phyloP scores from a whole-genome alignment of 768 basidiomycete species.

The Amanita rimosa region DNA sequence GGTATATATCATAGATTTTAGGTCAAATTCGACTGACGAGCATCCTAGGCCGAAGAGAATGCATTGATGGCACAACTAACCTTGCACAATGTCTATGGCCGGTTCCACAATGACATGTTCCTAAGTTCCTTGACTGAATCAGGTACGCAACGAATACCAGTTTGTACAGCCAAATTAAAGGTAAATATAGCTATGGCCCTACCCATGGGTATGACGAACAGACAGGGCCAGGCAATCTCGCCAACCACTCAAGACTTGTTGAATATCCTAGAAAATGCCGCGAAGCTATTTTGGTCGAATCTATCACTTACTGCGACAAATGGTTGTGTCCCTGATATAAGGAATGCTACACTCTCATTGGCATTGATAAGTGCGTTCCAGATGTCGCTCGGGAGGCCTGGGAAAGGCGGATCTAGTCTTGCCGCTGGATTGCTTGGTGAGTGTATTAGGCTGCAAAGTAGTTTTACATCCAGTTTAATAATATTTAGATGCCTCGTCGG shows the following conservation, averaged over 20 bases:
- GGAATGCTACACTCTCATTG: constrained; percentile 64
- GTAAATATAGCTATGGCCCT: constrained; percentile 58
- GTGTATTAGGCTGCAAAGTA: constrained; percentile 9
- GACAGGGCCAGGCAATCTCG: constrained; percentile 23
- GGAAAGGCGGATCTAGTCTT: constrained; percentile 34
- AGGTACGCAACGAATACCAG: constrained; percentile 35
- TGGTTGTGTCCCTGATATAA: constrained; percentile 60
- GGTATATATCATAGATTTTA: constrained; percentile 21
- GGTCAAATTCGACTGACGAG: not conserved
- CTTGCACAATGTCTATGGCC: constrained; percentile 64
- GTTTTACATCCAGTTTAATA: not conserved
- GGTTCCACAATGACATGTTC: constrained; percentile 80
- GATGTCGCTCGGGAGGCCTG: constrained; percentile 63
- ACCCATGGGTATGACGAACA: constrained; percentile 63
- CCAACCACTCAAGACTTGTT: constrained; percentile 48
- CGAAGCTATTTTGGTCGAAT: constrained; percentile 57
- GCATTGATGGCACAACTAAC: constrained; percentile 69
- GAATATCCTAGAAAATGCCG: constrained; percentile 51
- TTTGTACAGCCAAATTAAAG: not conserved
- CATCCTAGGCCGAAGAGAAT: constrained; percentile 57
- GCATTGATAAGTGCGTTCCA: constrained; percentile 67
- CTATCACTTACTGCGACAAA: constrained; percentile 41
- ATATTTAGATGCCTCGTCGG: constrained; percentile 53
- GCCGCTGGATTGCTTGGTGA: constrained; percentile 57
- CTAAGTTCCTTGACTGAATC: constrained; percentile 87